Conservation (phyloP, 2,329 filamentous ascomycete genomes). For the Scorias spongiosa region DNA sequence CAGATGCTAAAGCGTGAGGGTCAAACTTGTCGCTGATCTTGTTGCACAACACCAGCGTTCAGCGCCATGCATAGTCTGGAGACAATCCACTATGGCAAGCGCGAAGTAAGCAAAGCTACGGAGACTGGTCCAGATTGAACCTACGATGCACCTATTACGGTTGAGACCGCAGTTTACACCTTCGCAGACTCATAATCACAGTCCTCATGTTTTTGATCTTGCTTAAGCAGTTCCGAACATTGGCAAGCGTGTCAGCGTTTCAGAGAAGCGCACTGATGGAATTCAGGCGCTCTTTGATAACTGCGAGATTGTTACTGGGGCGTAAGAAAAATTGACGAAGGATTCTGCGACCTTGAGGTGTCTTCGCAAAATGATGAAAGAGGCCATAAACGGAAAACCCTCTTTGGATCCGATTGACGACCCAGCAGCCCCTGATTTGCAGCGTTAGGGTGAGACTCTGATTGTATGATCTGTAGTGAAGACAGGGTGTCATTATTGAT, state of each 20-base stretch:
- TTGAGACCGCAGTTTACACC: constrained; percentile 48
- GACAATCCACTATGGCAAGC: constrained; percentile 51
- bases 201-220: constrained; percentile 63
- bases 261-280: constrained; percentile 54
- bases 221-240: constrained; percentile 46
- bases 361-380: constrained; percentile 59
- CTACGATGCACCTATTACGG: constrained; percentile 46
- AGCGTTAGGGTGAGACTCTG: constrained; percentile 68
- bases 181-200: constrained; percentile 54
- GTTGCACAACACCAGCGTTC: constrained; percentile 36
- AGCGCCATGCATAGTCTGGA: constrained; percentile 42
- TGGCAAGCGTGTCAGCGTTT: constrained; percentile 43
- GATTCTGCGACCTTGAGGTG: constrained; percentile 58
- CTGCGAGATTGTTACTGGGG: constrained; percentile 51
- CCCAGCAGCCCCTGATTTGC: constrained; percentile 55
- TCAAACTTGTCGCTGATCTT: constrained; percentile 49
- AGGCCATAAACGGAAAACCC: constrained; percentile 71
- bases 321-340: constrained; percentile 71
- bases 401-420: constrained; percentile 52
- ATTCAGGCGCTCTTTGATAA: constrained; percentile 57
- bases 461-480: constrained; percentile 71
- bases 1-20: constrained; percentile 40
- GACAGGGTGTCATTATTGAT: constrained; percentile 65
- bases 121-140: constrained; percentile 50
- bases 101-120: constrained; percentile 56